Evolutionary conservation across 768 basidiomycete species (phyloP).

Genomic region (Pisolithus microcarpus): DNA sequence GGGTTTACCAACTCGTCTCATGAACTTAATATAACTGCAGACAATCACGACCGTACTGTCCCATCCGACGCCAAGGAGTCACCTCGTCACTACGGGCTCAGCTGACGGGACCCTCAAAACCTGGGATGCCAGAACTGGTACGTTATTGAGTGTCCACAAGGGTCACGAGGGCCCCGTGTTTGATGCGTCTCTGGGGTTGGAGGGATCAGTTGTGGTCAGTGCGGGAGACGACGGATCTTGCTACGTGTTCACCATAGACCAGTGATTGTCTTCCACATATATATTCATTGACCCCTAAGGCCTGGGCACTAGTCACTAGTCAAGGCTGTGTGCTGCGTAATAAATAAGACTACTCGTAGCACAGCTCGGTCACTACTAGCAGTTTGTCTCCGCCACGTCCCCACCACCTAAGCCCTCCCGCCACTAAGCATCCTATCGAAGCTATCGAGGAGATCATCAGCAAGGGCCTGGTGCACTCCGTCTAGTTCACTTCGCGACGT

Average conservation of each 20-base stretch:
- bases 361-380: no score
- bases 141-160: conserved; percentile 67
- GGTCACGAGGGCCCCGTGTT: conserved; percentile 74
- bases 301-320: no score
- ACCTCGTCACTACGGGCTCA: conserved; percentile 79
- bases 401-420: no score
- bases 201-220: conserved; percentile 71
- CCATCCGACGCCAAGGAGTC: conserved; percentile 66
- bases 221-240: conserved; percentile 88
- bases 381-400: no score
- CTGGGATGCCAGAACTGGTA: conserved; percentile 88
- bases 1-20: background rate
- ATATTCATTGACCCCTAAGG: background rate
- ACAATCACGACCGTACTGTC: conserved; percentile 77
- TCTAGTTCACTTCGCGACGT: no score
- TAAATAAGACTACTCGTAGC: no score
- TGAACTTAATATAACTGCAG: conserved; percentile 33
- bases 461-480: no score
- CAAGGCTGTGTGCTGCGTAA: no score
- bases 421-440: no score
- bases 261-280: background rate
- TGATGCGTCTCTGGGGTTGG: conserved; percentile 61
- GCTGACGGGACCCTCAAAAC: conserved; percentile 83
- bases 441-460: background rate
- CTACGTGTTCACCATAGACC: conserved; percentile 68